Conservation (phyloP, 495 filamentous ascomycete genomes). For the Podospora pseudoanserina region DNA sequence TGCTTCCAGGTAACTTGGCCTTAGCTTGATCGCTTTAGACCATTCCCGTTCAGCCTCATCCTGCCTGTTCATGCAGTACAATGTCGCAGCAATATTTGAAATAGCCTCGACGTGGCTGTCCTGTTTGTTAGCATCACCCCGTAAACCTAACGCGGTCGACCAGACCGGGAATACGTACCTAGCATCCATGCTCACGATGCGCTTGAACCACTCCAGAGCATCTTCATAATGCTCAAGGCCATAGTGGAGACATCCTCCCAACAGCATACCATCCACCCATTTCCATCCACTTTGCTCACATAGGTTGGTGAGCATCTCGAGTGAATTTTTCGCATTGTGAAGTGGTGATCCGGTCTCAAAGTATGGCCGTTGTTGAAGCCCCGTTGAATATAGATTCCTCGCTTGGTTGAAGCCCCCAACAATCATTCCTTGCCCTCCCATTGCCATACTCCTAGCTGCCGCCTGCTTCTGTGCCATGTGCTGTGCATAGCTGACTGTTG, state of each 20-base stretch:
- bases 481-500: conserved; percentile 21
- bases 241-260: conserved; percentile 91
- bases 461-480: conserved; percentile 27
- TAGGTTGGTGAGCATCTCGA: conserved; percentile 75
- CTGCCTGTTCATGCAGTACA: conserved; percentile 75
- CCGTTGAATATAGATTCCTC: conserved; percentile 15
- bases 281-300: conserved; percentile 86
- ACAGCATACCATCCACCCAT: conserved; percentile 93
- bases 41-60: conserved; percentile 86
- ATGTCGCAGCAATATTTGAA: conserved; percentile 85
- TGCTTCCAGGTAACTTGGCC: conserved; percentile 92
- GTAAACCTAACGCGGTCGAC: background rate
- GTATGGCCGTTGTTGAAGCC: conserved; percentile 18
- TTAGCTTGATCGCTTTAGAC: conserved; percentile 74
- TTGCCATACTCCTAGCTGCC: conserved; percentile 15
- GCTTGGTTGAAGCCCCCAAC: conserved; percentile 11
- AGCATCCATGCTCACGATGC: conserved; percentile 76
- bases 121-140: conserved; percentile 27
- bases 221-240: conserved; percentile 83
- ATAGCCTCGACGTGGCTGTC: conserved; percentile 88
- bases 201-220: conserved; percentile 83
- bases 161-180: conserved; percentile 50
- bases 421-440: conserved; percentile 18
- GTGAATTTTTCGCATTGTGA: conserved; percentile 58
- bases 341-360: conserved; percentile 32